Conservation (phyloP, 768 basidiomycete genomes). For the Royoungia palumana region DNA sequence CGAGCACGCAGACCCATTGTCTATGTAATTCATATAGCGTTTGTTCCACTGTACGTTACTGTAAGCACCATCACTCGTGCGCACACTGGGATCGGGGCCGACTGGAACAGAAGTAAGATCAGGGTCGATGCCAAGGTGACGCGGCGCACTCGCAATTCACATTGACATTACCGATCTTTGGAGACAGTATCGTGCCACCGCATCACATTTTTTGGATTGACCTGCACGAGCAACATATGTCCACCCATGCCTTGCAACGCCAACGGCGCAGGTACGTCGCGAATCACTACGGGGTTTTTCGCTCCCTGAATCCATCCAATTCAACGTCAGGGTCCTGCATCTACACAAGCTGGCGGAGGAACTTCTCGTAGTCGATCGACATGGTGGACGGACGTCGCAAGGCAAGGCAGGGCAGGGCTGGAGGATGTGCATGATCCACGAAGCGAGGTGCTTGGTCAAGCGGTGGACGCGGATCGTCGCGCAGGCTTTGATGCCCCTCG, state of each 20-base stretch:
- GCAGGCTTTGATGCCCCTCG: slow-evolving; percentile 23
- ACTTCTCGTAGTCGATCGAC: slow-evolving; percentile 51
- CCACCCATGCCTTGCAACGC: slow-evolving; percentile 52
- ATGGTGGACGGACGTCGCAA: slow-evolving; percentile 29
- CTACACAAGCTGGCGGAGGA: slow-evolving; percentile 77
- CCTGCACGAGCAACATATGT: too few relatives aligned
- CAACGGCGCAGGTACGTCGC: slow-evolving; percentile 85
- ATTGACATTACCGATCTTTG: too few relatives aligned
- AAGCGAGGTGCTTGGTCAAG: slow-evolving; percentile 92
- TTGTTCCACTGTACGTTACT: too few relatives aligned
- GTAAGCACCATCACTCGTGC: too few relatives aligned
- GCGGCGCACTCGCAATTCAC: too few relatives aligned
- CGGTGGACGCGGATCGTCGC: slow-evolving; percentile 57
- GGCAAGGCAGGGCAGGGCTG: slow-evolving; percentile 60
- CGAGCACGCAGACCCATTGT: neutral
- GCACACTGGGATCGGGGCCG: too few relatives aligned
- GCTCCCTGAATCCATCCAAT: slow-evolving; percentile 87
- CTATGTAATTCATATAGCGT: slow-evolving; percentile 4
- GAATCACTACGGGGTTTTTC: slow-evolving; percentile 99
- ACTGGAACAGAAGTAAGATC: too few relatives aligned
- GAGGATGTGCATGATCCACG: slow-evolving; percentile 79
- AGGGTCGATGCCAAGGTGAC: too few relatives aligned
- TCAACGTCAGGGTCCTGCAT: slow-evolving; percentile 86
- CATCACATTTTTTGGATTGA: too few relatives aligned
- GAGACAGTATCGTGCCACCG: too few relatives aligned